phyloP scores from a whole-genome alignment of 2,329 filamentous ascomycete species.

The Corinectria fuckeliana region DNA sequence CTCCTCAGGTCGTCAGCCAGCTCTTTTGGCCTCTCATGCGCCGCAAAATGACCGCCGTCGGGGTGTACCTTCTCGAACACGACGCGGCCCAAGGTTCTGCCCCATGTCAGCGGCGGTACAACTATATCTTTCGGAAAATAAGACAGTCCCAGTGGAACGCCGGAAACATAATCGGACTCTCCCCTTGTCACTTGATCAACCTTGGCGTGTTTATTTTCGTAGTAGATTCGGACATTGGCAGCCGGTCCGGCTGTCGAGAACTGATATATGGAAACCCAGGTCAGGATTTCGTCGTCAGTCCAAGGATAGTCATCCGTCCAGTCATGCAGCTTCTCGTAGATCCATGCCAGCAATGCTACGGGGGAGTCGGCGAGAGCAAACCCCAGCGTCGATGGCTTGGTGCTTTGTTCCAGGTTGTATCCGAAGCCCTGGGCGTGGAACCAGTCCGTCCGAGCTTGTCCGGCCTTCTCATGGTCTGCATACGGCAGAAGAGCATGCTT shows the following conservation, averaged over 20 bases:
- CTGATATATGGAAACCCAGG: slow-evolving; percentile 76
- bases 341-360: slow-evolving; percentile 75
- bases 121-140: slow-evolving; percentile 65
- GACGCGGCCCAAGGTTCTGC: slow-evolving; percentile 63
- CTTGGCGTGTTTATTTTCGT: slow-evolving; percentile 62
- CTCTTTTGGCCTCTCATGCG: slow-evolving; percentile 62
- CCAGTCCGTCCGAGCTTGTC: slow-evolving; percentile 61
- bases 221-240: slow-evolving; percentile 74
- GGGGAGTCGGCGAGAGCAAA: slow-evolving; percentile 75
- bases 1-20: slow-evolving; percentile 59
- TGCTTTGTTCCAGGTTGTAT: slow-evolving; percentile 52
- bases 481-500: slow-evolving; percentile 62
- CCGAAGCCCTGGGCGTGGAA: slow-evolving; percentile 60
- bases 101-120: slow-evolving; percentile 62
- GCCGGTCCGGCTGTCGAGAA: slow-evolving; percentile 73
- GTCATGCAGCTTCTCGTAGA: slow-evolving; percentile 80
- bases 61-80: slow-evolving; percentile 61
- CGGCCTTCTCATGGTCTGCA: slow-evolving; percentile 40
- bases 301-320: slow-evolving; percentile 77
- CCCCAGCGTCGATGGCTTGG: slow-evolving; percentile 75
- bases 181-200: slow-evolving; percentile 24
- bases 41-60: slow-evolving; percentile 66
- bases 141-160: slow-evolving; percentile 54
- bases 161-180: slow-evolving; percentile 40
- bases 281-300: slow-evolving; percentile 78